These are phyloP conservation scores for Dictyostelium firmibasis DNA, from an alignment of 78 protist genomes.

Conservation along the genomic window DNA sequence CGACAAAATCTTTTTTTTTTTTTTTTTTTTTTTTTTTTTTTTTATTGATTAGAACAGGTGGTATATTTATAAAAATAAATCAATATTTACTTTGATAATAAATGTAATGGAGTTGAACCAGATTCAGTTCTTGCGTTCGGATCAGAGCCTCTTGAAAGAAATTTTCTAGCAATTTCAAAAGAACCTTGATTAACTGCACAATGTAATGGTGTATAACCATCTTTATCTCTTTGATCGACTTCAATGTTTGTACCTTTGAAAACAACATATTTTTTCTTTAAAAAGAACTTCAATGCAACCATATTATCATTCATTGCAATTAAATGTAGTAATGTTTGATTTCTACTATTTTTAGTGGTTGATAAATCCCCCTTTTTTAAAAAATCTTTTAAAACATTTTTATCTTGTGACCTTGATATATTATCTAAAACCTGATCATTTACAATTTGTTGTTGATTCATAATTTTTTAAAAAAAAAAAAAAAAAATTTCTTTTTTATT, in stretches of 20 bases:
- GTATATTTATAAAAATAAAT: no score
- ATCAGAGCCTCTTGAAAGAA: constrained; percentile 23
- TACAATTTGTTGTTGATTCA: neutral
- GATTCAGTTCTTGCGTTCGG: constrained; percentile 43
- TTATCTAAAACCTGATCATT: neutral
- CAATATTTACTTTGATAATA: neutral
- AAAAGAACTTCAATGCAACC: constrained; percentile 7
- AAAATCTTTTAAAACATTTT: constrained; percentile 2
- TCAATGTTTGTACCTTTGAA: constrained; percentile 21
- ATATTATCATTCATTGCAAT: constrained; percentile 39
- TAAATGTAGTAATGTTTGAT: constrained; percentile 54
- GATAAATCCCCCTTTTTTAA: constrained; percentile 13
- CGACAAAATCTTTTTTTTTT: neutral
- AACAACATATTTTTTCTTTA: constrained; percentile 47
- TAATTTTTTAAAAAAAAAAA: neutral
- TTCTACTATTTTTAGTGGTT: neutral
- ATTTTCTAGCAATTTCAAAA: constrained; percentile 38
- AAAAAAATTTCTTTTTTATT: no score
- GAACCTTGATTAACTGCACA: constrained; percentile 46
- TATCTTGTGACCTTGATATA: constrained; percentile 20
- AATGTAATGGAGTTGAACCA: constrained; percentile 50
- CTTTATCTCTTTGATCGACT: constrained; percentile 36
- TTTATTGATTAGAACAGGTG: no score
- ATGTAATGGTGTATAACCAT: constrained; percentile 49
- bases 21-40: no score